Conservation (phyloP, 352 stramenopile genomes). For the Pythium brachiatum region DNA sequence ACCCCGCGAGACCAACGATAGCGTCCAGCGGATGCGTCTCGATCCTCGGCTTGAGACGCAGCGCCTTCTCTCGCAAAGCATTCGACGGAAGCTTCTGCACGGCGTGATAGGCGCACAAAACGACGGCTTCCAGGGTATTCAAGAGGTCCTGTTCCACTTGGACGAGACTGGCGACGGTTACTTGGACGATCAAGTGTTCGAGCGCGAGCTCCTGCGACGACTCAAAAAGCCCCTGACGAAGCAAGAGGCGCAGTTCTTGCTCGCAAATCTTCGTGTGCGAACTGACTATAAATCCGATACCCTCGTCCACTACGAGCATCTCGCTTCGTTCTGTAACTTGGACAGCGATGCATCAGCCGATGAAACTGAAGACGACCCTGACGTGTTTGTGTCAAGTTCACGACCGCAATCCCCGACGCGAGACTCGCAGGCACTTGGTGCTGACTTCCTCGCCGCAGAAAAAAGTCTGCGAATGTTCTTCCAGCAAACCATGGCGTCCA, state of each 20-base stretch:
- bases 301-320: slow-evolving; percentile 56
- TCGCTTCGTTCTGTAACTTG: slow-evolving; percentile 42
- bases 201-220: slow-evolving; percentile 35
- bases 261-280: slow-evolving; percentile 35
- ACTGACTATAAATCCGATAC: slow-evolving; percentile 12
- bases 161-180: slow-evolving; percentile 38
- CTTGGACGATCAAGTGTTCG: slow-evolving; percentile 38
- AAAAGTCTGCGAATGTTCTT: slow-evolving; percentile 45
- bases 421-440: slow-evolving; percentile 13
- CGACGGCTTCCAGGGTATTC: slow-evolving; percentile 42
- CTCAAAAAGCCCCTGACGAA: slow-evolving; percentile 42
- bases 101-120: slow-evolving; percentile 32
- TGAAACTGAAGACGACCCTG: slow-evolving; percentile 27
- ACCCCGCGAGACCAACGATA: slow-evolving; percentile 4
- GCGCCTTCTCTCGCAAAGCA: slow-evolving; percentile 39
- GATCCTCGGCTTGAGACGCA: slow-evolving; percentile 51
- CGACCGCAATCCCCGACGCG: background rate
- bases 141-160: slow-evolving; percentile 38
- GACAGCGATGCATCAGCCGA: slow-evolving; percentile 53
- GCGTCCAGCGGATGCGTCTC: slow-evolving; percentile 36
- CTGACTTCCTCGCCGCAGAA: slow-evolving; percentile 39
- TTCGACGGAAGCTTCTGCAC: slow-evolving; percentile 52
- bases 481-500: slow-evolving; percentile 13
- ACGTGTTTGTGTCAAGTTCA: too few species aligned
- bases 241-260: slow-evolving; percentile 47